Conservation (phyloP, 208 protist genomes). For the Acanthamoeba triangularis region DNA sequence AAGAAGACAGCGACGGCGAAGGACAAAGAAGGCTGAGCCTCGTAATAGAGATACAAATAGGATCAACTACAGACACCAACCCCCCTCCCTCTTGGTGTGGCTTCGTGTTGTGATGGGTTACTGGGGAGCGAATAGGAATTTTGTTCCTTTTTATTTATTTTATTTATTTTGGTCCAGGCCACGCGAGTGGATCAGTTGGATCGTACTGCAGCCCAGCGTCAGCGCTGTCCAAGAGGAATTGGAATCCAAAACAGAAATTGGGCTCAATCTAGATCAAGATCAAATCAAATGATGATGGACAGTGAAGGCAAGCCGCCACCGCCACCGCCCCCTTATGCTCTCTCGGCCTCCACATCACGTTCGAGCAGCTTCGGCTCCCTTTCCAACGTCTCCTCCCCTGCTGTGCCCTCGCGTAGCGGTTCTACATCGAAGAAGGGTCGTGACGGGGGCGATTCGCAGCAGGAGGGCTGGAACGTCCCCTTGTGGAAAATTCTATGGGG, state of each 20-base stretch:
- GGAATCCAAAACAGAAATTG: no score
- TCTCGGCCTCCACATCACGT: background rate
- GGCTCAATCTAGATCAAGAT: no score
- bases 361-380: background rate
- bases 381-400: background rate
- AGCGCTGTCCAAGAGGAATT: no score
- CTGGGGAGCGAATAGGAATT: no score
- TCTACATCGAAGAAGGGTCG: background rate
- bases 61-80: no score
- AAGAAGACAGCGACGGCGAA: background rate
- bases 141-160: no score
- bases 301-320: background rate
- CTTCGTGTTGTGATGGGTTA: no score
- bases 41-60: no score
- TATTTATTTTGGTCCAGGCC: no score
- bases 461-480: slow-evolving; percentile 11
- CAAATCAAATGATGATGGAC: background rate
- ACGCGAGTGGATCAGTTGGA: no score
- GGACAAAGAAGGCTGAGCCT: background rate
- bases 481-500: slow-evolving; percentile 15
- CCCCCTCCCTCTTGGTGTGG: no score
- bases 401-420: background rate
- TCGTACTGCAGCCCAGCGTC: no score
- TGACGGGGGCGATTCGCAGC: background rate
- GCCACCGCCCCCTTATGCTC: background rate